Evolutionary conservation across 73 alveolate species (phyloP), one percentile per base, ranked within the genome.

Genomic region (Effrenium voratum): DNA sequence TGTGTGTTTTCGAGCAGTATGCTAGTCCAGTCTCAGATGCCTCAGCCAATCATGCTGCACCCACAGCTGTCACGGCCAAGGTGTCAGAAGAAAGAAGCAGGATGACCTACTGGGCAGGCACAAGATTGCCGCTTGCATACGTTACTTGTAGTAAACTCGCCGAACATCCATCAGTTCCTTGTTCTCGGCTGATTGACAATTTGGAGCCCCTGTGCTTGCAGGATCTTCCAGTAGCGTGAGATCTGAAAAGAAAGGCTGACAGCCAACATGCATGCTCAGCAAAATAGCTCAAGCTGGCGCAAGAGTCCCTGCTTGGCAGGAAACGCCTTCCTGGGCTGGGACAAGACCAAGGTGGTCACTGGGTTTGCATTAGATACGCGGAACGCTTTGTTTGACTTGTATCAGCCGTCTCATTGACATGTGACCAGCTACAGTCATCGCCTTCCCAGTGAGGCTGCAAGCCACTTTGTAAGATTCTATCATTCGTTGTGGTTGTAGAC

Each of bases 51-150:
- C n/a, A n/a, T n/a, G n/a, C n/a, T n/a, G n/a, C n/a, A n/a, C n/a
- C n/a, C n/a, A n/a, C n/a, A n/a, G n/a, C n/a, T n/a, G n/a, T n/a
- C n/a, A n/a, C 5, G 5, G 44, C 50, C 70, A 32, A 86, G 94
- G 82, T 86, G 26, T 1, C 68, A 38, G 94, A 86, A 66, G 94
- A 86, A 24, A 59, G 76, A 47, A 57, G 83, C 49, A 22, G 94
- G 22, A 86, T 86, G 94, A 86, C 94, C n/a, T 86, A 86, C 68
- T 86, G 94, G 94, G 43, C 66, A 86, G 94, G 94, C 83, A 34
- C 36, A n/a, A 16, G 52, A 50, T n/a, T 6, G 30, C n/a, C 10
- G 41, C 8, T 24, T 49, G 93, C 83, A 15, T 6, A 13, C 34
- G 83, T n/a, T 1, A 32, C 0, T 72, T 72, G 19, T 12, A 8